These are phyloP conservation scores for Pelargonium citronellum DNA, from an alignment of 441 rosid genomes.

Conservation along the genomic window DNA sequence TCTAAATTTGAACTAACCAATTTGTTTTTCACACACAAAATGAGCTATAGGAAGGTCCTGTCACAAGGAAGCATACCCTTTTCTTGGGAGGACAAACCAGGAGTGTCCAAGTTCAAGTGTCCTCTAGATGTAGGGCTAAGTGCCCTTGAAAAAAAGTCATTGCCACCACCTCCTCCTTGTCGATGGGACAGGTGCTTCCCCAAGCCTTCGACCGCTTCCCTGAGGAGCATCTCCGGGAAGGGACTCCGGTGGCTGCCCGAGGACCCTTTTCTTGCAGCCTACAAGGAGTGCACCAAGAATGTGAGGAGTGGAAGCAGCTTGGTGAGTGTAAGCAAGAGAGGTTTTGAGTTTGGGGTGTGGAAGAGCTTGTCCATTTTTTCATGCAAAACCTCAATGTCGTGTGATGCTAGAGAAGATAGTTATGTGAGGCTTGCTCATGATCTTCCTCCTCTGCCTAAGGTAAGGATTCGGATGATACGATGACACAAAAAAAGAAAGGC, in stretches of 20 bases:
- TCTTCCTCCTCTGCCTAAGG: neutral
- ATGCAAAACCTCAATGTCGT: neutral
- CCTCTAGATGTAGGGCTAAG: neutral
- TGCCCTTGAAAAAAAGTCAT: neutral
- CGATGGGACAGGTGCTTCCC: neutral
- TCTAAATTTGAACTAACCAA: too few species aligned
- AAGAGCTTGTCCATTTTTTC: neutral
- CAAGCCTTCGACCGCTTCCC: neutral
- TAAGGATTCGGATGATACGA: neutral
- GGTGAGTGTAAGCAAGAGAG: neutral
- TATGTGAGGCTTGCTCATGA: neutral
- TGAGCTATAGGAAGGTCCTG: neutral
- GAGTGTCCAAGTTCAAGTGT: neutral
- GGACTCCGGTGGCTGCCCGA: neutral
- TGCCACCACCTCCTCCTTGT: neutral
- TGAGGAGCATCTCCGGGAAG: slow-evolving; percentile 3
- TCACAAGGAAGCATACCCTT: neutral
- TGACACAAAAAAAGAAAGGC: neutral
- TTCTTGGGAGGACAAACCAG: neutral
- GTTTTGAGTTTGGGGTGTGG: neutral
- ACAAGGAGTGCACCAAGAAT: neutral
- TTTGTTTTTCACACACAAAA: neutral
- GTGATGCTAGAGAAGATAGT: neutral
- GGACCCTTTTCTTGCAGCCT: slow-evolving; percentile 2
- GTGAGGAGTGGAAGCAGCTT: neutral